These are phyloP conservation scores for Cyclocybe aegerita DNA, from an alignment of 768 basidiomycete species.

Conservation along the genomic window DNA sequence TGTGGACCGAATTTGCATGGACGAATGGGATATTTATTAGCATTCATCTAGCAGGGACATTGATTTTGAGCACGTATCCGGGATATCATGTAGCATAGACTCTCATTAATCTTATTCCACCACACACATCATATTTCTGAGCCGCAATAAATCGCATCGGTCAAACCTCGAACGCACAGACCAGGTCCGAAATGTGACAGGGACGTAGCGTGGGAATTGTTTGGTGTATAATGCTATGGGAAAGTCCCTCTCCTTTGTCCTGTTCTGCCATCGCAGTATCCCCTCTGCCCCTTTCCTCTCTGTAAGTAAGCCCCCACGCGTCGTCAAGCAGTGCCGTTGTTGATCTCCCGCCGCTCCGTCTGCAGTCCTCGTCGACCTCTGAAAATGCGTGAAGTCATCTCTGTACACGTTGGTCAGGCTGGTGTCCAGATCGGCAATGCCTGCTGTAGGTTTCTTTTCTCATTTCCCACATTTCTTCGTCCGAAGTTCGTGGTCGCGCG, in stretches of 20 bases:
- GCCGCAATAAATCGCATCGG: not conserved
- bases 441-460: slow-evolving; percentile 75
- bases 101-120: no score
- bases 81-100: not conserved
- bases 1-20: not conserved
- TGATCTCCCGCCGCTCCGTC: slow-evolving; percentile 16
- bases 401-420: slow-evolving; percentile 98
- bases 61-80: not conserved
- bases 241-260: slow-evolving; percentile 43
- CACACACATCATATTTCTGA: not conserved
- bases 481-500: slow-evolving; percentile 15
- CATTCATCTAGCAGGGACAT: no score
- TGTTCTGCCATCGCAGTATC: slow-evolving; percentile 45
- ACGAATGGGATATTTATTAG: not conserved
- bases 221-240: slow-evolving; percentile 37
- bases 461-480: slow-evolving; percentile 11
- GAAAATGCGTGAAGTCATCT: slow-evolving; percentile 94
- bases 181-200: slow-evolving; percentile 33
- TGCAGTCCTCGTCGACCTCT: slow-evolving; percentile 23
- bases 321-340: slow-evolving; percentile 11
- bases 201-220: slow-evolving; percentile 39
- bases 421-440: slow-evolving; percentile 98
- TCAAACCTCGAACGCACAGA: slow-evolving; percentile 40
- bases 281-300: slow-evolving; percentile 22
- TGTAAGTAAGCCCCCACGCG: slow-evolving; percentile 31